phyloP scores from a whole-genome alignment of 1,139 yeast genomes.

The Debaryomyces fabryi region DNA sequence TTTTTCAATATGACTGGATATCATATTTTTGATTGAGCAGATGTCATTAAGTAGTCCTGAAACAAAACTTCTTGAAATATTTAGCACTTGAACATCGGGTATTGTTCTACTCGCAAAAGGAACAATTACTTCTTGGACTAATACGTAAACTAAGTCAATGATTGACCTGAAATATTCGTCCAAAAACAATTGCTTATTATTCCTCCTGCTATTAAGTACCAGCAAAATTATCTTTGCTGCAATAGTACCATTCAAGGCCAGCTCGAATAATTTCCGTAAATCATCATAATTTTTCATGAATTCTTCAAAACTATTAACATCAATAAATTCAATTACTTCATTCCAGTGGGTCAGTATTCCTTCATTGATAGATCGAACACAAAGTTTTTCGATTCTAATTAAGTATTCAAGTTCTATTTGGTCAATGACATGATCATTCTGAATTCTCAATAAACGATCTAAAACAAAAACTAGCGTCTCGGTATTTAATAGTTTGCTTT shows the following conservation, averaged over 20 bases:
- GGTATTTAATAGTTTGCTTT: constrained; percentile 2
- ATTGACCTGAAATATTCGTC: constrained; percentile 48
- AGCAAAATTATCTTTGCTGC: constrained; percentile 45
- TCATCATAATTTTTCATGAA: neutral
- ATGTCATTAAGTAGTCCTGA: constrained; percentile 11
- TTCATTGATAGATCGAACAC: constrained; percentile 21
- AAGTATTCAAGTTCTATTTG: constrained; percentile 21
- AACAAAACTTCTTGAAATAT: constrained; percentile 2
- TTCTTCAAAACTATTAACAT: constrained; percentile 5
- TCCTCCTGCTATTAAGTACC: constrained; percentile 40
- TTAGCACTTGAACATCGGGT: neutral
- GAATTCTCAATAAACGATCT: constrained; percentile 19
- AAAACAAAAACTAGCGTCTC: constrained; percentile 18
- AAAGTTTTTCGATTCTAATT: constrained; percentile 24
- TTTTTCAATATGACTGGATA: constrained; percentile 17
- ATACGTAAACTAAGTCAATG: constrained; percentile 38
- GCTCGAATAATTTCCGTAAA: constrained; percentile 5
- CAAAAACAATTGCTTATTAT: constrained; percentile 45
- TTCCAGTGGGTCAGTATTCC: constrained; percentile 16
- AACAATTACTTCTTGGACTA: constrained; percentile 38
- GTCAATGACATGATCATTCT: constrained; percentile 13
- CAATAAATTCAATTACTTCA: constrained; percentile 10
- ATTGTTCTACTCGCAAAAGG: constrained; percentile 16
- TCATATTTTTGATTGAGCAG: constrained; percentile 13
- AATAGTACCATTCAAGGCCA: constrained; percentile 27